Base-by-base conservation (phyloP, 768 basidiomycete genomes). In the Tylopilus subfusipes region DNA sequence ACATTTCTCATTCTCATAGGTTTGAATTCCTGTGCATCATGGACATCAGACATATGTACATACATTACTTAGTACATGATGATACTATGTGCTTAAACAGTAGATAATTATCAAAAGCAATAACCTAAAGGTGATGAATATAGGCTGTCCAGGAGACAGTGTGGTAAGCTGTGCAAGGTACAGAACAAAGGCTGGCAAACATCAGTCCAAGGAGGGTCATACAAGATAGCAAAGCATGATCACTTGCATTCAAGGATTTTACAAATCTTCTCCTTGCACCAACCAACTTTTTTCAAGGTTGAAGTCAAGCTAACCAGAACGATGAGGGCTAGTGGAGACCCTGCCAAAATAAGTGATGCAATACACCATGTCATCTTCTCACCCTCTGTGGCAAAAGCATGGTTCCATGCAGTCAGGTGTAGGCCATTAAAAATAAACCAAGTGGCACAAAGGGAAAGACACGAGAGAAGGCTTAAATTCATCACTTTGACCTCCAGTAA, bases 111-210 rank as follows among this genome's bases (percentile, higher is more conserved):
- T n/a, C n/a, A n/a, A 27, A 27, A 27, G 7, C 3, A 27, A 27
- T 7, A 27, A 27, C 7, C 25, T 27, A 27, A 27, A 27, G 25
- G 7, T 27, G 54, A 22, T 51, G 54, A 5, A 55, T 29, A 34
- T 46, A 47, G 16, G 13, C 0, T 4, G 19, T 30, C 55, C 55
- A 56, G 18, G 44, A 3, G 6, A 56, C 27, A 9, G n/a, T 30
- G 4, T 34, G 36, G 25, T 53, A 42, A 33, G 54, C 52, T 2
- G 44, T 22, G 21, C 54, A 55, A 38, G 52, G 52, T 14, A 48
- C 8, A 1, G 25, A 18, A n/a, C 52, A 25, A 19, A 56, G 21
- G 25, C 52, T 56, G 5, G 27, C 30, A 24, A 55, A 33, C 52
- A 54, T 54, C 45, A 56, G 29, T 18, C 31, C 31, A 33, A 46